Percentiles rank a stretch among this genome's conserved stretches.
Evolutionary conservation across 352 stramenopile species (phyloP).

Genomic region (Pythium insidiosum): DNA sequence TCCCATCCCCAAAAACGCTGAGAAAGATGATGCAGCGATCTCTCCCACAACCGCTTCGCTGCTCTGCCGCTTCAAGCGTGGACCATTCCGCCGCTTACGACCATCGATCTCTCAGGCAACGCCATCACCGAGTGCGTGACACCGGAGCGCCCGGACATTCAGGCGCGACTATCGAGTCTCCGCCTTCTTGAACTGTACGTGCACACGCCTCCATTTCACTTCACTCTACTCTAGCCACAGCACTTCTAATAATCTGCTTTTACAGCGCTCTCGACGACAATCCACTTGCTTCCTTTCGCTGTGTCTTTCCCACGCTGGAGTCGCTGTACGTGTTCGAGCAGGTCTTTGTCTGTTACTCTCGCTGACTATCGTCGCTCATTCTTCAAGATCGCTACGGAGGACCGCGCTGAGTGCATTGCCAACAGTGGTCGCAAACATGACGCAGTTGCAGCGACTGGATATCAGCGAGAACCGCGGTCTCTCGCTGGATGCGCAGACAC

Average conservation of each 20-base stretch:
- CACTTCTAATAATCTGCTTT: not conserved
- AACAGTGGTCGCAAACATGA: constrained; percentile 4
- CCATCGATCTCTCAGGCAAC: constrained; percentile 23
- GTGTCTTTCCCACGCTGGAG: no score
- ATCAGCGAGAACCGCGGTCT: no score
- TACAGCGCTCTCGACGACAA: constrained; percentile 13
- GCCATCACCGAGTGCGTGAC: constrained; percentile 13
- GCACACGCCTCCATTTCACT: not conserved
- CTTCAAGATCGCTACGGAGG: not conserved
- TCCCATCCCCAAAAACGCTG: not conserved
- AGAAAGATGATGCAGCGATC: constrained; percentile 9
- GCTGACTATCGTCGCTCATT: no score
- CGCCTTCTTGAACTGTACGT: constrained; percentile 11
- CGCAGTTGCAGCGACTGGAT: constrained; percentile 2
- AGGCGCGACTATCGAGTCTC: not conserved
- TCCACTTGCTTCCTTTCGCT: no score
- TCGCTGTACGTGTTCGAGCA: no score
- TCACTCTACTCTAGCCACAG: not conserved
- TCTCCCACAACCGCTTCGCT: constrained; percentile 21
- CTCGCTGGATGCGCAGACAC: no score
- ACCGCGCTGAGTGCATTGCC: not conserved
- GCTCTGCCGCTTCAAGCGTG: constrained; percentile 17
- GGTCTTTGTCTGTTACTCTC: no score
- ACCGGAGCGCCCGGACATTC: not conserved
- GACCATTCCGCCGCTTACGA: constrained; percentile 18